These are phyloP conservation scores for Didymosphaeria variabile DNA, from an alignment of 2,329 filamentous ascomycete species.

Conservation along the genomic window DNA sequence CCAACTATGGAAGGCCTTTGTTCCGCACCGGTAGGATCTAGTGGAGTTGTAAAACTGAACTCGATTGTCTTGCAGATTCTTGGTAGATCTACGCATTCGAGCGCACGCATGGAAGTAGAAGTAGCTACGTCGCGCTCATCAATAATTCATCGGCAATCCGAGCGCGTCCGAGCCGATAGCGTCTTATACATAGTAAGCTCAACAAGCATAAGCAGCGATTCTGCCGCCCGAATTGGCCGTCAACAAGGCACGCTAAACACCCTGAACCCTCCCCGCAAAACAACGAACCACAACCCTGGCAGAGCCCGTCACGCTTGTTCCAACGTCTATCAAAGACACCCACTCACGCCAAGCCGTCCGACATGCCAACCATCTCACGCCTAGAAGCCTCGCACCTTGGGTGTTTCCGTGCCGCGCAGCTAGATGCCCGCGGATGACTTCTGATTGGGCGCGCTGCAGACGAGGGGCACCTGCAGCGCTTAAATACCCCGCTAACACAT, in stretches of 20 bases:
- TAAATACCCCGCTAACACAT: conserved; percentile 6
- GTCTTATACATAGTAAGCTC: not conserved
- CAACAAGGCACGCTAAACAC: not conserved
- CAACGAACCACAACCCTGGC: not conserved
- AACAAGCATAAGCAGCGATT: not conserved
- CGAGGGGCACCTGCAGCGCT: conserved; percentile 11
- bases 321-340: not conserved
- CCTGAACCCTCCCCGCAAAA: conserved; percentile 6
- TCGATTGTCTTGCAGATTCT: not conserved
- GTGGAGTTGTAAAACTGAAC: not conserved
- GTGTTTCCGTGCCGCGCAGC: not conserved
- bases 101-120: not conserved
- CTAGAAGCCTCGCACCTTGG: not conserved
- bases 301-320: not conserved
- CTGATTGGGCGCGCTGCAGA: conserved; percentile 6
- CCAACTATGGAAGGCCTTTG: not conserved
- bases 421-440: not conserved
- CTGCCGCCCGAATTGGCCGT: not conserved
- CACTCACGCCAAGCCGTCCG: not conserved
- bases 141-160: not conserved
- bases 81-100: not conserved
- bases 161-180: not conserved
- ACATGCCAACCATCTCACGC: not conserved
- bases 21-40: not conserved
- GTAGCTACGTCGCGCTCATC: no score